phyloP scores from a whole-genome alignment of 371 early-diverging fungal genomes.

The Saksenaea vasiformis region DNA sequence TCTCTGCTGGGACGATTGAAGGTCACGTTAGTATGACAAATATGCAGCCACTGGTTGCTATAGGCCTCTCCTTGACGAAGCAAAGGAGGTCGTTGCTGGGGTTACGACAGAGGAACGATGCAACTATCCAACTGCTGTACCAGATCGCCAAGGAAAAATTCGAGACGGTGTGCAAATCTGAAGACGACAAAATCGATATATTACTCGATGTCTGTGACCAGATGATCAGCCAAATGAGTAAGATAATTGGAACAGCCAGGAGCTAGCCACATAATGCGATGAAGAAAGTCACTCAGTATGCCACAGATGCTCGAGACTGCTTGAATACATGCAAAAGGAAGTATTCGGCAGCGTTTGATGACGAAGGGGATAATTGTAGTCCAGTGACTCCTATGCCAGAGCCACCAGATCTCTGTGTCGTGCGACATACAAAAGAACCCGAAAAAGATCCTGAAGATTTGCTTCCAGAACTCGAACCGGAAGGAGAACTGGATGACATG shows the following conservation, averaged over 20 bases:
- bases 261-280: not conserved
- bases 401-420: too few species aligned
- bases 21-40: not conserved
- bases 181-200: not conserved
- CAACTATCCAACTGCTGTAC: not conserved
- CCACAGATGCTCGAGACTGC: not conserved
- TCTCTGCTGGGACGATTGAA: too few species aligned
- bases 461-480: too few species aligned
- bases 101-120: not conserved
- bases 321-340: not conserved
- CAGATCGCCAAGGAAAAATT: not conserved
- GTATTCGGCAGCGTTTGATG: not conserved
- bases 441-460: too few species aligned
- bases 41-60: not conserved
- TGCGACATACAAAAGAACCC: too few species aligned
- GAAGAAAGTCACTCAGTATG: not conserved
- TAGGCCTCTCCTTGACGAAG: not conserved
- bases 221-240: not conserved
- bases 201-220: not conserved
- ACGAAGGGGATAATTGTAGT: not conserved
- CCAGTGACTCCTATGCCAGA: not conserved
- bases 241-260: not conserved
- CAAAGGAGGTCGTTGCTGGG: slow-evolving; percentile 5
- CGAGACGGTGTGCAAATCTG: not conserved
- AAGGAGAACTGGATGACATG: too few species aligned